Percentiles rank a stretch among this genome's conserved stretches.
phyloP scores from a whole-genome alignment of 306 rosid genomes.

The Rosa rugosa region DNA sequence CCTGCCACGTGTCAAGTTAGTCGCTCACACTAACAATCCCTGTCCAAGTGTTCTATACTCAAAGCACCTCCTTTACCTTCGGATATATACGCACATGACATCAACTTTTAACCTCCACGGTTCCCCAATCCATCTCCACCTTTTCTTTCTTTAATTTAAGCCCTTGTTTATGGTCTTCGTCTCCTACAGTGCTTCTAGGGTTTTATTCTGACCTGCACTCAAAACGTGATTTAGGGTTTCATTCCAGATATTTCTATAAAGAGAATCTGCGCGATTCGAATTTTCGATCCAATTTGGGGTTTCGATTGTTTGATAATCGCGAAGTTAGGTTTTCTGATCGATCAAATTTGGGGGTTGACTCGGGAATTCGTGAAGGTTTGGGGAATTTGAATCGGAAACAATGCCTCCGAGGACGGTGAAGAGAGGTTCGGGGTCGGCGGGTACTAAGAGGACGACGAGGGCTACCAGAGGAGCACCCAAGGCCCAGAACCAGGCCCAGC shows the following conservation, averaged over 20 bases:
- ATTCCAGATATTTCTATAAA: neutral
- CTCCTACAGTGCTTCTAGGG: slow-evolving; percentile 14
- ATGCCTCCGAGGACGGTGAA: slow-evolving; percentile 93
- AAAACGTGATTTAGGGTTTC: neutral
- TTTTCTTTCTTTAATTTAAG: slow-evolving; percentile 1
- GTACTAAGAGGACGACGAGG: slow-evolving; percentile 58
- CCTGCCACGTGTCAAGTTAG: neutral
- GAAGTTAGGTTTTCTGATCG: neutral
- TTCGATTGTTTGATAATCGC: neutral
- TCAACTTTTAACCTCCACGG: neutral
- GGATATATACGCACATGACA: neutral
- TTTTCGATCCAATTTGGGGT: neutral
- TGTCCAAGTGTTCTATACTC: neutral
- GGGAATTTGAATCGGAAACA: slow-evolving; percentile 1
- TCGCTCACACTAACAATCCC: neutral
- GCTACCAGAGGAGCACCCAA: slow-evolving; percentile 54
- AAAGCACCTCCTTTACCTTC: neutral
- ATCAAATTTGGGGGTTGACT: slow-evolving; percentile 9
- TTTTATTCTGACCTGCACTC: neutral
- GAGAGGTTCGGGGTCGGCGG: slow-evolving; percentile 67
- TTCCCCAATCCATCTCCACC: neutral
- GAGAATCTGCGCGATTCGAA: neutral
- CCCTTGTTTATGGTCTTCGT: slow-evolving; percentile 10
- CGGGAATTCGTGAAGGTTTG: neutral
- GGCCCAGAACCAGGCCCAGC: slow-evolving; percentile 48